Evolutionary conservation across 495 filamentous ascomycete genomes (phyloP), one percentile per base, ranked within the genome.

Genomic region (Podospora comata): DNA sequence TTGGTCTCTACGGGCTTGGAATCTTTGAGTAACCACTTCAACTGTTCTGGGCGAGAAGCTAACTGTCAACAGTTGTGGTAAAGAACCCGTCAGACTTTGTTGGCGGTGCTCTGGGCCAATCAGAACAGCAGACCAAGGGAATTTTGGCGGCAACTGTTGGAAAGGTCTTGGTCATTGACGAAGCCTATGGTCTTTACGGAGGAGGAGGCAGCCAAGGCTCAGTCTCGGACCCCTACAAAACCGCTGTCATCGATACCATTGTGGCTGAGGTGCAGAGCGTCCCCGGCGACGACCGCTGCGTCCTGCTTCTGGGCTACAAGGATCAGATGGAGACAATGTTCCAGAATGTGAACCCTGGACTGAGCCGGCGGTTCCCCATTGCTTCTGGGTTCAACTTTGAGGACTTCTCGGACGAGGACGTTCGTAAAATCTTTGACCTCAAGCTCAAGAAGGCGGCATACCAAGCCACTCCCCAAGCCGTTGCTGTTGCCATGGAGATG

Each of bases 311-410:
- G 2, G 92, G 92, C 0, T 94, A 96, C 76, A 84, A 90, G 69
- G 86, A 90, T n/a, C 79, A 90, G 72, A 91, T 96, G 86, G 82
- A 85, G 64, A 75, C 82, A 3, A 93, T 95, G 91, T 91, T 96
- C 68, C 88, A 89, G 64, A 90, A 91, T 64, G 88, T 89, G 69
- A 96, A 96, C 68, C 90, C 91, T 0, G 92, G 92, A 0, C 81
- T 96, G 3, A 78, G 76, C 4, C 83, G 92, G 62, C 83, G 91
- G 9, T 95, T 96, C 67, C 87, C 87, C 0, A 78, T 92, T 0
- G 79, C 84, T 0, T 77, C 81, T 4, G 89, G 86, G 0, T 94
- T 96, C 65, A 68, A 70, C 1, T 94, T 95, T 71, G 85, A 92
- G 57, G 90, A 93, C 68, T 93, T 91, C 71, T 82, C 78, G 0